Conservation (phyloP, 495 filamentous ascomycete genomes). For the Penicillium antarcticum region DNA sequence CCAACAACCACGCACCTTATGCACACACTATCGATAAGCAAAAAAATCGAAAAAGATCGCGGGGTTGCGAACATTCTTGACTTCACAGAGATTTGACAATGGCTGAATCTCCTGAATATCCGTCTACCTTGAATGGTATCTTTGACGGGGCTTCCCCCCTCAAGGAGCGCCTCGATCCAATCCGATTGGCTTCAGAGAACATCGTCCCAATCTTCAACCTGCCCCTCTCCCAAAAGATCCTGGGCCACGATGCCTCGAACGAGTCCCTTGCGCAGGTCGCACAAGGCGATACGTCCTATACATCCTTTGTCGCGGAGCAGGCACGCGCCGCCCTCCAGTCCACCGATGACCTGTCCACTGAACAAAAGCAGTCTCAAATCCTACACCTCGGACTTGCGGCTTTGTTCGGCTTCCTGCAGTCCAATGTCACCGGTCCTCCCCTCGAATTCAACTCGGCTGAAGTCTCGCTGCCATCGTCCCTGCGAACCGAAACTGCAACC, state of each 20-base stretch:
- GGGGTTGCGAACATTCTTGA: conserved; percentile 23
- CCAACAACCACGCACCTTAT: conserved; percentile 20
- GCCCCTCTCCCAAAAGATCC: conserved; percentile 34
- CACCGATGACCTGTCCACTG: conserved; percentile 22
- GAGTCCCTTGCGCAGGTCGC: conserved; percentile 24
- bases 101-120: conserved; percentile 25
- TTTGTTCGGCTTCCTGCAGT: conserved; percentile 81
- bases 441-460: conserved; percentile 53
- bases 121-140: conserved; percentile 31
- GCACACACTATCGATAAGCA: conserved; percentile 31
- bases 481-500: conserved; percentile 24
- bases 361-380: conserved; percentile 40
- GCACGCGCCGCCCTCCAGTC: conserved; percentile 24
- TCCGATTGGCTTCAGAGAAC: conserved; percentile 34
- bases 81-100: conserved; percentile 17
- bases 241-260: conserved; percentile 30
- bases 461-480: conserved; percentile 49
- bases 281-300: conserved; percentile 34
- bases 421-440: conserved; percentile 86
- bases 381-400: conserved; percentile 66
- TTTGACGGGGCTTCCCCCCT: conserved; percentile 28
- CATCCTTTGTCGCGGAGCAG: conserved; percentile 31
- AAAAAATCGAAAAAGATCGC: conserved; percentile 32
- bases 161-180: conserved; percentile 33
- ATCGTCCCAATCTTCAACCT: conserved; percentile 35